Percentiles rank a stretch among this genome's conserved stretches.
phyloP scores from a whole-genome alignment of 2,329 filamentous ascomycete species.

The Orbilia quercus region DNA sequence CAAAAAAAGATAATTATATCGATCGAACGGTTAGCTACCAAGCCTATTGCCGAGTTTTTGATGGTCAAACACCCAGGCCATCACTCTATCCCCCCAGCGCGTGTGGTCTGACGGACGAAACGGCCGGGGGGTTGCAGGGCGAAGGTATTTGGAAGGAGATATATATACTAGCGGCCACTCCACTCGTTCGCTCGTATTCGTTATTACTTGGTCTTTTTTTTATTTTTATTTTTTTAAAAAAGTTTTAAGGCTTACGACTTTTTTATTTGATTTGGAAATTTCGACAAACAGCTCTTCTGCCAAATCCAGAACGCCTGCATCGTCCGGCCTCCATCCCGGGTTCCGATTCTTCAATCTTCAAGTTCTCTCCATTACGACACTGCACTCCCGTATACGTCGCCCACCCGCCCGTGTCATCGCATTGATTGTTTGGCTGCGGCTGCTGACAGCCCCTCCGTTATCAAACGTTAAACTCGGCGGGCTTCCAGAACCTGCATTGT shows the following conservation, averaged over 20 bases:
- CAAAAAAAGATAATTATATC: conserved; percentile 15
- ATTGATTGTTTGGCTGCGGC: no score
- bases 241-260: conserved; percentile 19
- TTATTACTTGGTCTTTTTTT: no score
- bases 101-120: conserved; percentile 33
- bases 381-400: no score
- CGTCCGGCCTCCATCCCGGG: neutral
- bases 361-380: no score
- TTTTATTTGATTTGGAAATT: conserved; percentile 18
- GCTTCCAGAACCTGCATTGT: conserved; percentile 45
- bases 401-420: no score
- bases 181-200: conserved; percentile 23
- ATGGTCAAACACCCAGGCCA: conserved; percentile 18
- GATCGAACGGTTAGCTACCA: neutral
- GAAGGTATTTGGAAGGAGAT: conserved; percentile 55
- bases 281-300: conserved; percentile 17
- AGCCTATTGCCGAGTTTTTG: conserved; percentile 39
- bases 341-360: neutral
- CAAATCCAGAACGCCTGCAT: conserved; percentile 21
- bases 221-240: conserved; percentile 17
- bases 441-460: neutral
- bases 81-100: conserved; percentile 11
- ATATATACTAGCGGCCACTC: conserved; percentile 51
- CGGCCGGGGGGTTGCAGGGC: conserved; percentile 1
- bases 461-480: neutral